phyloP scores from a whole-genome alignment of 75 land plant genomes.

The Azolla pinnata region DNA sequence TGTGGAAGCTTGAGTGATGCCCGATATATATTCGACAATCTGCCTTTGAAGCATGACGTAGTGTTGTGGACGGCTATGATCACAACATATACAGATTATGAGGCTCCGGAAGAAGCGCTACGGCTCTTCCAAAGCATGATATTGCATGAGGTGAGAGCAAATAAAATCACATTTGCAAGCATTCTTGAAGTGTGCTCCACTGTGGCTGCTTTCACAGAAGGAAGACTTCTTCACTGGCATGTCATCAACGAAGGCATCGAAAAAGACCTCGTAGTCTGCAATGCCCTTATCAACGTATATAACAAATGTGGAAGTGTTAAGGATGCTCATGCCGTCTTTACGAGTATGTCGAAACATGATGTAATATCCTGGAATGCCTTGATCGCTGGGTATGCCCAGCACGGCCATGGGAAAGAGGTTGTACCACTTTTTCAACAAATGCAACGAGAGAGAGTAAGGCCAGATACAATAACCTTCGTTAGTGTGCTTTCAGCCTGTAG shows the following conservation, averaged over 20 bases:
- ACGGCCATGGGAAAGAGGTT: conserved; percentile 17
- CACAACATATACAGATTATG: conserved; percentile 30
- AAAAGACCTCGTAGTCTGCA: conserved; percentile 33
- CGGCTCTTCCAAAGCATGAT: conserved; percentile 32
- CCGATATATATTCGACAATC: conserved; percentile 12
- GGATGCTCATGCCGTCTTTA: conserved; percentile 33
- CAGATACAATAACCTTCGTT: conserved; percentile 17
- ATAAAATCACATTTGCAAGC: conserved; percentile 30
- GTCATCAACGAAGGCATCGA: conserved; percentile 22
- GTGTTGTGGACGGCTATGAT: conserved; percentile 36
- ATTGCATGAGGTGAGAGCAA: conserved; percentile 18
- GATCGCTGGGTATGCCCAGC: conserved; percentile 23
- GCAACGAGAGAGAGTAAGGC: conserved; percentile 5
- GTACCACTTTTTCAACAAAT: conserved; percentile 6
- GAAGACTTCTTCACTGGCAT: conserved; percentile 32
- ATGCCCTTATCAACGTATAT: conserved; percentile 50
- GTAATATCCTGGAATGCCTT: conserved; percentile 44
- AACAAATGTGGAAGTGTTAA: conserved; percentile 27
- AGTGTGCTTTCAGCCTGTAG: conserved; percentile 27
- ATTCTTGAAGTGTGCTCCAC: conserved; percentile 32
- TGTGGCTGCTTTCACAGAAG: conserved; percentile 15
- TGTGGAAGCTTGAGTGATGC: conserved; percentile 34
- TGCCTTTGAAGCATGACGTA: conserved; percentile 11
- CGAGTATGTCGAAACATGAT: conserved; percentile 28
- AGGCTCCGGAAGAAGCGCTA: conserved; percentile 25